A percentile compares a stretch with the other conserved stretches of the same genome.
Evolutionary conservation across 164 flowering plant species (phyloP).

Genomic region (Umbellularia californica): DNA sequence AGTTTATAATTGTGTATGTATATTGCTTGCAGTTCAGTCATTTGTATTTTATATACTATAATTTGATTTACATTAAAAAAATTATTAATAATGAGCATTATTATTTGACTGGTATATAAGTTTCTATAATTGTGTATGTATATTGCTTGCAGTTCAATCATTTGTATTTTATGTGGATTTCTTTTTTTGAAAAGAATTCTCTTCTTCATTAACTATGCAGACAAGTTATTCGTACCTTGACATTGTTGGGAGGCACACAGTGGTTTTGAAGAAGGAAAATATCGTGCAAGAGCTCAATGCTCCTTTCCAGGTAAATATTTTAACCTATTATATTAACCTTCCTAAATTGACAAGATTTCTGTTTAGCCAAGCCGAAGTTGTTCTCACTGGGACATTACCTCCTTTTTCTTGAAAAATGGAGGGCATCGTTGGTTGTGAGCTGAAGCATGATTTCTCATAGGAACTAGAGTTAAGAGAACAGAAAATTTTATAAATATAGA

Average conservation of each 20-base stretch:
- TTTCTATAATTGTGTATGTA: not conserved
- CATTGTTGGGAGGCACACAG: slow-evolving; percentile 85
- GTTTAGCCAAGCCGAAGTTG: too few species aligned
- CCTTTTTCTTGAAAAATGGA: too few species aligned
- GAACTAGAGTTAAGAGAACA: too few species aligned
- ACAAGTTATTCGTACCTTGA: slow-evolving; percentile 90
- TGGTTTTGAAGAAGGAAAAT: slow-evolving; percentile 82
- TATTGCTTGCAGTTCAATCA: not conserved
- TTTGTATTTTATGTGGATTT: not conserved
- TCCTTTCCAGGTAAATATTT: slow-evolving; percentile 71
- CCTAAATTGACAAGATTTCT: too few species aligned
- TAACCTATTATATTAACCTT: not conserved
- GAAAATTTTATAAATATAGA: too few species aligned
- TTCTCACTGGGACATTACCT: too few species aligned
- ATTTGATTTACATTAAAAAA: too few species aligned
- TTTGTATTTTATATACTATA: too few species aligned
- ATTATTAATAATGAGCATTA: too few species aligned
- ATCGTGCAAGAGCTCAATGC: slow-evolving; percentile 78
- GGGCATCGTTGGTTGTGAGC: too few species aligned
- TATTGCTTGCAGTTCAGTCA: not conserved
- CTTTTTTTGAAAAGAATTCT: not conserved
- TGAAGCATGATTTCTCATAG: too few species aligned
- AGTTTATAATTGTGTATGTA: not conserved
- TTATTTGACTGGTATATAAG: too few species aligned
- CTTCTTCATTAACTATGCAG: slow-evolving; percentile 38